Conservation (phyloP, 2,329 filamentous ascomycete genomes). For the Fusarium ambrosium region DNA sequence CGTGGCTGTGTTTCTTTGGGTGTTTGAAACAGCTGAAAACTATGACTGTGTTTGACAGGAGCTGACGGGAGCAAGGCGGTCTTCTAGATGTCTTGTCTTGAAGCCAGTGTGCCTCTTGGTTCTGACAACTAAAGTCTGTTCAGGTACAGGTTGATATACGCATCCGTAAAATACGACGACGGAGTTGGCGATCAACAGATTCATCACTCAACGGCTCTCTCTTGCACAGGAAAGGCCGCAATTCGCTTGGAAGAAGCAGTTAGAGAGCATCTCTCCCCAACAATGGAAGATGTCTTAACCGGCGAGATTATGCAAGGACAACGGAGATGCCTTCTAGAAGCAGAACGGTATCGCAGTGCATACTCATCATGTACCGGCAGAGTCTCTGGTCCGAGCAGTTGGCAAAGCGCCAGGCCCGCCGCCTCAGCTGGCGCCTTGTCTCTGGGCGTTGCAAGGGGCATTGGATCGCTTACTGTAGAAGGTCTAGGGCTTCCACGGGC, state of each 20-base stretch:
- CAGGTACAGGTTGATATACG: conserved; percentile 34
- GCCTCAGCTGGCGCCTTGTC: conserved; percentile 2
- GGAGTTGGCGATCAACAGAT: conserved; percentile 29
- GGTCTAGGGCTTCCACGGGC: conserved; percentile 23
- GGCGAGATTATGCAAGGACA: conserved; percentile 5
- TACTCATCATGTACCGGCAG: conserved; percentile 15
- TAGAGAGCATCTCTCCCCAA: conserved; percentile 8
- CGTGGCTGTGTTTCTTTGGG: conserved; percentile 26
- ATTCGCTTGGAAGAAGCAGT: conserved; percentile 3
- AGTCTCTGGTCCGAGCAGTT: conserved; percentile 28
- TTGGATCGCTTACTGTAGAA: conserved; percentile 11
- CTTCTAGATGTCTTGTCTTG: conserved; percentile 6
- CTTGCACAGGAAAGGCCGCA: conserved; percentile 24
- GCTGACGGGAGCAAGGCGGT: neutral
- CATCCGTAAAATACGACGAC: neutral
- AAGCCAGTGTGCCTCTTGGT: conserved; percentile 20
- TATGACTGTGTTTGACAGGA: neutral
- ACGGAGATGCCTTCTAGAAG: conserved; percentile 41
- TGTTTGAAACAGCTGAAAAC: conserved; percentile 1
- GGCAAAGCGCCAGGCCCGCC: conserved; percentile 2
- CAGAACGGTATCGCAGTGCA: conserved; percentile 11
- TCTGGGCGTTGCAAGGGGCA: conserved; percentile 35
- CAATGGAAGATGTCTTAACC: conserved; percentile 27
- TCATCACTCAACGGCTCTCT: conserved; percentile 10
- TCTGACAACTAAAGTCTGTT: conserved; percentile 6